Conservation (phyloP, 306 rosid species). For the Lablab purpureus region DNA sequence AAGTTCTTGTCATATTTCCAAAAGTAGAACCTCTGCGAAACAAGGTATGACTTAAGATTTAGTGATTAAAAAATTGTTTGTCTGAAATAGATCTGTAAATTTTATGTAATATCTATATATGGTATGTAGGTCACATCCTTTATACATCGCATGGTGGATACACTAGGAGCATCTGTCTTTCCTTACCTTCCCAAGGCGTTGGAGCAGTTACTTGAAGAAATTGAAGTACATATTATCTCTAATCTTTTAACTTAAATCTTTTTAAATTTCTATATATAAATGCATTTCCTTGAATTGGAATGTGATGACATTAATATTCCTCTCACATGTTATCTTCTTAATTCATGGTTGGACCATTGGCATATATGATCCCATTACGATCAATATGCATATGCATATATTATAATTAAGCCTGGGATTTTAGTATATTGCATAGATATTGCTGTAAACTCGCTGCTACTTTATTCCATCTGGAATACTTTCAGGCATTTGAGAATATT, state of each 20-base stretch:
- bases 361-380: neutral
- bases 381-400: neutral
- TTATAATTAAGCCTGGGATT: constrained; percentile 12
- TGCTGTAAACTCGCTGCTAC: constrained; percentile 12
- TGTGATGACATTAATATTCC: constrained; percentile 13
- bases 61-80: constrained; percentile 17
- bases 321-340: neutral
- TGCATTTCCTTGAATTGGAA: constrained; percentile 14
- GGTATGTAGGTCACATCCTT: constrained; percentile 84
- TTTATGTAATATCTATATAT: constrained; percentile 39
- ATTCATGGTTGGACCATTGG: constrained; percentile 11
- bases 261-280: constrained; percentile 26
- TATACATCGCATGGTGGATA: constrained; percentile 98
- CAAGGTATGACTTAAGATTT: constrained; percentile 61
- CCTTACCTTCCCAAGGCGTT: constrained; percentile 95
- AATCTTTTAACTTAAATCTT: neutral
- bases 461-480: neutral
- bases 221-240: constrained; percentile 68
- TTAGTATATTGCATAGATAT: constrained; percentile 1
- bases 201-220: constrained; percentile 87
- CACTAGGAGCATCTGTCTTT: constrained; percentile 84
- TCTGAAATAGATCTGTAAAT: neutral
- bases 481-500: constrained; percentile 11
- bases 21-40: constrained; percentile 74
- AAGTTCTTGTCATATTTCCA: constrained; percentile 86